Evolutionary conservation across 352 stramenopile species (phyloP).

Genomic region (Phytophthora cactorum): DNA sequence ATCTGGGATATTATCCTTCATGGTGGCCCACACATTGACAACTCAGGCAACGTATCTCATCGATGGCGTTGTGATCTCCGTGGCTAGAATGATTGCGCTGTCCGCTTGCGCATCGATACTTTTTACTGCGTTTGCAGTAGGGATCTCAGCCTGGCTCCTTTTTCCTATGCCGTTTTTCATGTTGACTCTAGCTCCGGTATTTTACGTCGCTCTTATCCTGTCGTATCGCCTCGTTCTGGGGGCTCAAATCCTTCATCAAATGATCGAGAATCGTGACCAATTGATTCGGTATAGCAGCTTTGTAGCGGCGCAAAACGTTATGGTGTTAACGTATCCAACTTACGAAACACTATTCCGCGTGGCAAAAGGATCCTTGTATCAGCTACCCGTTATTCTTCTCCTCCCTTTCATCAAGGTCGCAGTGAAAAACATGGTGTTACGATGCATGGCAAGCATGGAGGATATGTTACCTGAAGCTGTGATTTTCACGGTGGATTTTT

Average conservation of each 20-base stretch:
- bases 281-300: conserved; percentile 15
- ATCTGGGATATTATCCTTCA: conserved; percentile 13
- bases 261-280: conserved; percentile 13
- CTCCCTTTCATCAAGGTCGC: conserved; percentile 5
- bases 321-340: conserved; percentile 23
- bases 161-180: conserved; percentile 31
- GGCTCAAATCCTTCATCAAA: conserved; percentile 8
- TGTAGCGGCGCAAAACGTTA: conserved; percentile 10
- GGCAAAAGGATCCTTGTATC: conserved; percentile 11
- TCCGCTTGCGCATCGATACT: conserved; percentile 6
- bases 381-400: conserved; percentile 4
- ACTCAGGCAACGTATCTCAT: conserved; percentile 18
- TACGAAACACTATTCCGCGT: conserved; percentile 27
- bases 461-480: conserved; percentile 29
- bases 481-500: conserved; percentile 38
- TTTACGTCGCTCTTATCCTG: conserved; percentile 19
- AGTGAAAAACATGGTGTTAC: conserved; percentile 32
- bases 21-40: conserved; percentile 8
- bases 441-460: conserved; percentile 11
- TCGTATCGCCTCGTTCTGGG: conserved; percentile 24
- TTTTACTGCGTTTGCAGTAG: conserved; percentile 10
- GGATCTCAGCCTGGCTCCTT: conserved; percentile 14
- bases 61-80: conserved; percentile 6
- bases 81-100: not conserved
- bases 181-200: conserved; percentile 15